Conservation (phyloP, 2,329 filamentous ascomycete genomes). For the Biscogniauxia sp. region DNA sequence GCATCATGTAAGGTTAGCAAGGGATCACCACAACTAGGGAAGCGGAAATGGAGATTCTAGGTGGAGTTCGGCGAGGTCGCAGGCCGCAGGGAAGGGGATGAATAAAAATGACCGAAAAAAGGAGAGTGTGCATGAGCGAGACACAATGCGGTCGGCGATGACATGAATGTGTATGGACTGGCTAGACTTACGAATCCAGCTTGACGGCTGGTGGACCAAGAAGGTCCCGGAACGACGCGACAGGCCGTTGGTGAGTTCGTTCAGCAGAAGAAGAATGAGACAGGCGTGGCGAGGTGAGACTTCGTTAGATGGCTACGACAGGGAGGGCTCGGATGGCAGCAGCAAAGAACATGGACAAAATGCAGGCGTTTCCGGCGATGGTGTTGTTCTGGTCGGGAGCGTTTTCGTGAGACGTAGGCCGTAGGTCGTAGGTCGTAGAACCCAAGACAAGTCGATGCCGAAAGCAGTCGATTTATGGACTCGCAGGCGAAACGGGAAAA, state of each 20-base stretch:
- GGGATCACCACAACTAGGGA: not conserved
- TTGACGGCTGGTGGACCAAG: slow-evolving; percentile 33
- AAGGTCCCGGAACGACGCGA: slow-evolving; percentile 24
- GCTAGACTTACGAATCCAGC: slow-evolving; percentile 34
- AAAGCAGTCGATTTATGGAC: not conserved
- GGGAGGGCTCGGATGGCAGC: slow-evolving; percentile 3
- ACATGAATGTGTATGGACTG: not conserved
- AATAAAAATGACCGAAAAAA: not conserved
- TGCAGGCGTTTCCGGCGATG: slow-evolving; percentile 14
- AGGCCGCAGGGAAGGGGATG: slow-evolving; percentile 1
- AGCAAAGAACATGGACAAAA: slow-evolving; percentile 9
- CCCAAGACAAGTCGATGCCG: slow-evolving; percentile 17
- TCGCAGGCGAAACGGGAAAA: not conserved
- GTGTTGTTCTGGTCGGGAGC: slow-evolving; percentile 12
- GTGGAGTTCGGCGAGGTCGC: not conserved
- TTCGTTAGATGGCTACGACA: slow-evolving; percentile 11
- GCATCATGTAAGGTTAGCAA: slow-evolving; percentile 10
- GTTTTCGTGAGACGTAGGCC: slow-evolving; percentile 21
- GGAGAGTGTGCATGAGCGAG: not conserved
- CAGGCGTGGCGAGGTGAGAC: slow-evolving; percentile 10
- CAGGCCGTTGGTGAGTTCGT: slow-evolving; percentile 19
- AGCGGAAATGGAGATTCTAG: slow-evolving; percentile 1
- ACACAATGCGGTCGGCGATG: not conserved
- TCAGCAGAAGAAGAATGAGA: slow-evolving; percentile 21
- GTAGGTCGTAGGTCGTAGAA: slow-evolving; percentile 24